phyloP scores from a whole-genome alignment of 495 filamentous ascomycete genomes.

The Jackrogersella multiformis region DNA sequence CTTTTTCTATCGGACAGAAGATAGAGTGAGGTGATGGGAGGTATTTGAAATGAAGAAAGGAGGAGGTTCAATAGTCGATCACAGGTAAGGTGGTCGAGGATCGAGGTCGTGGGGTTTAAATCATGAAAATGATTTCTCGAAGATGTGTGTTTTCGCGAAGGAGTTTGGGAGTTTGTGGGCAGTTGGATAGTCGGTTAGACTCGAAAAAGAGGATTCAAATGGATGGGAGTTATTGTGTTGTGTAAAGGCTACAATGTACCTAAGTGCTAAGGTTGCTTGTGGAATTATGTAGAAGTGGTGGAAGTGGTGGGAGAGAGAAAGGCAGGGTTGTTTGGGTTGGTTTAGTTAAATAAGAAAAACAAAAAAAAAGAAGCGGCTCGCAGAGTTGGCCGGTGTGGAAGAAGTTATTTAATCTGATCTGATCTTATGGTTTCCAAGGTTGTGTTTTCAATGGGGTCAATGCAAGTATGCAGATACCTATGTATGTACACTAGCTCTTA shows the following conservation, averaged over 20 bases:
- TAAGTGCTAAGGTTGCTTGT: neutral
- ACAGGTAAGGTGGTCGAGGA: neutral
- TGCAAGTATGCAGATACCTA: neutral
- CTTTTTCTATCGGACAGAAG: neutral
- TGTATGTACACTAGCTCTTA: too few relatives aligned
- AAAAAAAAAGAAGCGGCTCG: constrained; percentile 16
- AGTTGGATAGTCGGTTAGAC: neutral
- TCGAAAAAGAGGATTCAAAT: neutral
- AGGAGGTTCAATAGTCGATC: constrained; percentile 1
- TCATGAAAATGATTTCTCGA: constrained; percentile 1
- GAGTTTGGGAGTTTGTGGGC: constrained; percentile 8
- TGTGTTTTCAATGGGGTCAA: constrained; percentile 27
- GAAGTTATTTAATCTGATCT: constrained; percentile 29
- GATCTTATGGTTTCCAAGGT: constrained; percentile 4
- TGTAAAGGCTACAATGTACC: constrained; percentile 6
- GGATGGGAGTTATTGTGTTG: neutral
- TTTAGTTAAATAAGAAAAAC: too few relatives aligned
- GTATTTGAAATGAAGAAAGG: neutral
- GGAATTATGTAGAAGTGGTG: constrained; percentile 1
- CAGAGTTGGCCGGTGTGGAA: constrained; percentile 4
- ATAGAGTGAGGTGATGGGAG: neutral
- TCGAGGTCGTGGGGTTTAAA: constrained; percentile 6
- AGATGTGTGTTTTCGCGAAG: neutral
- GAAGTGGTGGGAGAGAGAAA: neutral
- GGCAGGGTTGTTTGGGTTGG: too few relatives aligned